A percentile compares a stretch with the other conserved stretches of the same genome.
phyloP scores from a whole-genome alignment of 2,329 filamentous ascomycete genomes.

The Cordyceps fumosorosea region DNA sequence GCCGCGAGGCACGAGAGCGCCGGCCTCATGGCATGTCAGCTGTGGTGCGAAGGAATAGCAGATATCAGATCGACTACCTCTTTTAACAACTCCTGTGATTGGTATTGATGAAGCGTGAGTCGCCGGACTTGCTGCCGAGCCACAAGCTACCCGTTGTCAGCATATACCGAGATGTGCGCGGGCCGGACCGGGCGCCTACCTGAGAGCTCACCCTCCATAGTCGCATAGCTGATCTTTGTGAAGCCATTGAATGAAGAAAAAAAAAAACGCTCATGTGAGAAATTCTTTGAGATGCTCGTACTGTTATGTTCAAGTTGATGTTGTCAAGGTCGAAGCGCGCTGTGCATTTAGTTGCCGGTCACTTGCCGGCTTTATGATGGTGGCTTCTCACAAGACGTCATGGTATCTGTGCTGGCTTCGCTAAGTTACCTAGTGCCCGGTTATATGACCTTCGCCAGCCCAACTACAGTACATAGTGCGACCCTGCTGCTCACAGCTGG shows the following conservation, averaged over 20 bases:
- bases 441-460: conserved; percentile 1
- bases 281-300: background rate
- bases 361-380: conserved; percentile 10
- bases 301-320: background rate
- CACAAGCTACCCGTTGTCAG: conserved; percentile 2
- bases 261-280: no score
- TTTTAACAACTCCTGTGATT: conserved; percentile 23
- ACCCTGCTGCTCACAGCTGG: background rate
- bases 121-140: conserved; percentile 13
- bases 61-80: conserved; percentile 14
- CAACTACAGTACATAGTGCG: background rate
- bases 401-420: background rate
- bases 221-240: background rate
- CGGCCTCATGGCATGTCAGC: conserved; percentile 18
- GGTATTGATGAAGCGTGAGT: conserved; percentile 24
- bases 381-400: background rate
- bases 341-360: background rate
- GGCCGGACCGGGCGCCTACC: background rate
- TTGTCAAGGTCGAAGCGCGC: background rate
- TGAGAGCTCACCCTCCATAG: conserved; percentile 8
- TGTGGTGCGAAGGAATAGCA: no score
- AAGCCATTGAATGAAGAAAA: background rate
- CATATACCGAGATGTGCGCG: background rate
- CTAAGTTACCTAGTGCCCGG: background rate
- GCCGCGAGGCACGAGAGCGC: conserved; percentile 21